Percentiles rank a stretch among this genome's conserved stretches.
Conservation (phyloP, 106 monocot genomes). For the Platanthera guangdongensis region DNA sequence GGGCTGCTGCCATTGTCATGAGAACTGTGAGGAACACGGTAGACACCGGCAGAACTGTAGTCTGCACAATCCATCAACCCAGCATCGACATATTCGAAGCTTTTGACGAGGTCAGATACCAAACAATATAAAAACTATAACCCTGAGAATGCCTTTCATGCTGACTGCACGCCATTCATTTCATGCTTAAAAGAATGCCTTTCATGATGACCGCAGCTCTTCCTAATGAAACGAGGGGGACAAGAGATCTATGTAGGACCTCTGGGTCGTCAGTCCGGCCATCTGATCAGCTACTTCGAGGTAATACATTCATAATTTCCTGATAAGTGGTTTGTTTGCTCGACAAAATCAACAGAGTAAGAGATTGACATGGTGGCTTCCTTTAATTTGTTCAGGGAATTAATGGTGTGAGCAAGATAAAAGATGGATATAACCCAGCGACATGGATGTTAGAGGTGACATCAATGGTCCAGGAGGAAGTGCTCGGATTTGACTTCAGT, state of each 20-base stretch:
- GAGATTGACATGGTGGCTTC: background rate
- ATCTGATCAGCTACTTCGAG: constrained; percentile 33
- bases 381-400: background rate
- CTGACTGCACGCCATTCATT: background rate
- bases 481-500: constrained; percentile 11
- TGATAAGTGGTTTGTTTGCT: background rate
- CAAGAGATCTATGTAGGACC: constrained; percentile 48
- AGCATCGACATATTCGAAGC: constrained; percentile 57
- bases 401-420: constrained; percentile 23
- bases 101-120: constrained; percentile 42
- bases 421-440: constrained; percentile 25
- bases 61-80: constrained; percentile 63
- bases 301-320: constrained; percentile 1
- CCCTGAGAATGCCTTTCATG: background rate
- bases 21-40: constrained; percentile 60
- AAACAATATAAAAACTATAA: background rate
- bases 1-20: constrained; percentile 66
- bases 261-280: constrained; percentile 25
- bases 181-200: background rate
- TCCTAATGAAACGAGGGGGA: constrained; percentile 31
- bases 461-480: constrained; percentile 13
- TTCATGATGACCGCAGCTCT: constrained; percentile 14
- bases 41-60: constrained; percentile 55
- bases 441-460: constrained; percentile 38
- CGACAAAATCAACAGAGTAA: background rate